phyloP scores from a whole-genome alignment of 1,284 basidiomycete species.

The Rhizoctonia solani region DNA sequence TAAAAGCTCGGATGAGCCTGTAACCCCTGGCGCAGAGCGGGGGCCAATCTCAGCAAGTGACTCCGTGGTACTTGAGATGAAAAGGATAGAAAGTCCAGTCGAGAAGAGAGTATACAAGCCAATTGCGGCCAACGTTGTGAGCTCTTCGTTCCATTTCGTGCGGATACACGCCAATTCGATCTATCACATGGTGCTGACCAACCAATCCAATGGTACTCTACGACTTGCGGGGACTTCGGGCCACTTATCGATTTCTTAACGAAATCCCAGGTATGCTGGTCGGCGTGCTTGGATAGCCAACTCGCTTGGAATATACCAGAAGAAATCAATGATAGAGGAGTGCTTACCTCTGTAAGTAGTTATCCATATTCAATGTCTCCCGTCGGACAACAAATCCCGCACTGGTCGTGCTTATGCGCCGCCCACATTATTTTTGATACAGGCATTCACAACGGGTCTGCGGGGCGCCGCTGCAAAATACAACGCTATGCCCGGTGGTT shows the following conservation, averaged over 20 bases:
- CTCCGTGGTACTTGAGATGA: conserved; percentile 17
- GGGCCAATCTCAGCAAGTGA: conserved; percentile 22
- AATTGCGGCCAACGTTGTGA: conserved; percentile 28
- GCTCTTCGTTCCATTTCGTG: background rate
- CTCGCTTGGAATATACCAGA: conserved; percentile 22
- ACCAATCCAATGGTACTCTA: too few species aligned
- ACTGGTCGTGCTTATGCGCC: background rate
- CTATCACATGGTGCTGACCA: too few species aligned
- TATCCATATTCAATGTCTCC: background rate
- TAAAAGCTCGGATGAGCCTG: conserved; percentile 27
- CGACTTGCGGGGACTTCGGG: too few species aligned
- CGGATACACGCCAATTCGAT: background rate
- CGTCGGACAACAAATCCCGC: background rate
- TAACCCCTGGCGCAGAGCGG: conserved; percentile 27
- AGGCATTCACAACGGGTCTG: conserved; percentile 24
- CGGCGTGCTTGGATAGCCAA: conserved; percentile 30
- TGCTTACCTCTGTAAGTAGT: conserved; percentile 20
- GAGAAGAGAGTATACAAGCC: conserved; percentile 6
- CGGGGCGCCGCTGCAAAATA: conserved; percentile 31
- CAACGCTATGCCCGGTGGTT: conserved; percentile 23
- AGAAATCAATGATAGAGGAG: conserved; percentile 13
- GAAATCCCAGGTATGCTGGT: conserved; percentile 21
- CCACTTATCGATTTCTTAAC: background rate
- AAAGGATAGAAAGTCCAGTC: conserved; percentile 5
- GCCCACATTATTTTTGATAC: background rate